Evolutionary conservation across 208 protist genomes (phyloP).

Genomic region (Leishmania guyanensis): DNA sequence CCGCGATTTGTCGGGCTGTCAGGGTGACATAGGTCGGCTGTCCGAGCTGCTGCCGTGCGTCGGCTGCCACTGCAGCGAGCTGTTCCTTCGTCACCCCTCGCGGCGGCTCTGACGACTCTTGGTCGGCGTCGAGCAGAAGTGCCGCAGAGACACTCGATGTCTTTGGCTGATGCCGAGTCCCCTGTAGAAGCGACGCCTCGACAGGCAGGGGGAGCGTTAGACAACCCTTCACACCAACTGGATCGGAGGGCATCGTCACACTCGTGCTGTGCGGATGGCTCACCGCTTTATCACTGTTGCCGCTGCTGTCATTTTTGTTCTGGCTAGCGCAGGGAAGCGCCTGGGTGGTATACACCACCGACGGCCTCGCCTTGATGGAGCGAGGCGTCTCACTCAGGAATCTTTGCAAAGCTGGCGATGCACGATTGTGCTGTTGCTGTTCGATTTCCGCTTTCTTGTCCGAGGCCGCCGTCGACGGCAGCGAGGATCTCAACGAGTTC

Average conservation of each 20-base stretch:
- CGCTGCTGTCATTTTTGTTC: no score
- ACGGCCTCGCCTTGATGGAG: constrained; percentile 13
- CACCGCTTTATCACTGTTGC: no score
- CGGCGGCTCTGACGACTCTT: constrained; percentile 2
- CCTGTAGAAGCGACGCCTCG: neutral
- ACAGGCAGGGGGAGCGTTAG: neutral
- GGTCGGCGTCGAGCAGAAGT: neutral
- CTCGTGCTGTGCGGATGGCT: neutral
- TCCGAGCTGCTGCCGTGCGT: constrained; percentile 33
- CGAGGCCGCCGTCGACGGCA: neutral
- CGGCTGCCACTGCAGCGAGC: constrained; percentile 27
- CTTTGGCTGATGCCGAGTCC: neutral
- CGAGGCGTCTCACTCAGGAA: constrained; percentile 11
- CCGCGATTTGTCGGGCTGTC: constrained; percentile 17
- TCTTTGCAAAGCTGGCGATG: neutral
- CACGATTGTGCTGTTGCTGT: constrained; percentile 18
- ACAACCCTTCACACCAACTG: neutral
- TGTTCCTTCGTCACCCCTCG: constrained; percentile 13
- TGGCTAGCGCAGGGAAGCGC: neutral
- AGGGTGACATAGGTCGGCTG: constrained; percentile 32
- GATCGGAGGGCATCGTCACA: neutral
- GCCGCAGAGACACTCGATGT: neutral
- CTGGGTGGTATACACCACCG: neutral
- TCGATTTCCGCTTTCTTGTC: neutral
- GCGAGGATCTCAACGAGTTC: neutral